Percentiles rank a stretch among this genome's conserved stretches.
Evolutionary conservation across 1,284 basidiomycete species (phyloP).

Genomic region (Xanthoconium separans): DNA sequence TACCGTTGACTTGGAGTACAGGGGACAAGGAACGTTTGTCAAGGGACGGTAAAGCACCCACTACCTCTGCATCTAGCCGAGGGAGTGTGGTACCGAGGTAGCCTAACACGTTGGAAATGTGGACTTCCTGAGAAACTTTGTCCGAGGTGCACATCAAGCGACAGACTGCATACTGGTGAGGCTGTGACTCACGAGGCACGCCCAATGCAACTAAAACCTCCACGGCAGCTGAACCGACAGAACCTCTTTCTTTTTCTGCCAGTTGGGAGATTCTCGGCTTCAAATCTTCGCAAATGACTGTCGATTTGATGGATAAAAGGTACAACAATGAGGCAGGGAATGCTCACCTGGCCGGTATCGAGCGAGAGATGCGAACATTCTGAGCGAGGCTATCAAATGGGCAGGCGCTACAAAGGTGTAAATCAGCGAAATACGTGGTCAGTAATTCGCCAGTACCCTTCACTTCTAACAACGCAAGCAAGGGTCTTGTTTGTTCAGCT

Average conservation of each 20-base stretch:
- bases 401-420: background rate
- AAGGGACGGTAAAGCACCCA: too few relatives aligned
- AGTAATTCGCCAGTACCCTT: background rate
- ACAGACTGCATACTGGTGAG: background rate
- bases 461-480: background rate
- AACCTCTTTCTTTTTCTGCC: background rate
- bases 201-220: conserved; percentile 1
- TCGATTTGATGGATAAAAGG: background rate
- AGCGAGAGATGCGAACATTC: conserved; percentile 3
- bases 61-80: conserved; percentile 10
- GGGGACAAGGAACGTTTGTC: too few relatives aligned
- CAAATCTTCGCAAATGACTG: background rate
- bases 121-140: background rate
- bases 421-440: background rate
- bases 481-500: background rate
- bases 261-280: background rate
- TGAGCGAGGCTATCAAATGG: conserved; percentile 5
- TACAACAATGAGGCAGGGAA: too few relatives aligned
- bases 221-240: conserved; percentile 5
- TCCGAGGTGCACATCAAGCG: background rate
- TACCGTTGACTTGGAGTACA: too few relatives aligned
- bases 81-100: conserved; percentile 8
- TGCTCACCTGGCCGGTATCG: background rate
- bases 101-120: conserved; percentile 2
- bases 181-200: background rate